phyloP scores from a whole-genome alignment of 2,329 filamentous ascomycete species.

The Penicillium sp. region DNA sequence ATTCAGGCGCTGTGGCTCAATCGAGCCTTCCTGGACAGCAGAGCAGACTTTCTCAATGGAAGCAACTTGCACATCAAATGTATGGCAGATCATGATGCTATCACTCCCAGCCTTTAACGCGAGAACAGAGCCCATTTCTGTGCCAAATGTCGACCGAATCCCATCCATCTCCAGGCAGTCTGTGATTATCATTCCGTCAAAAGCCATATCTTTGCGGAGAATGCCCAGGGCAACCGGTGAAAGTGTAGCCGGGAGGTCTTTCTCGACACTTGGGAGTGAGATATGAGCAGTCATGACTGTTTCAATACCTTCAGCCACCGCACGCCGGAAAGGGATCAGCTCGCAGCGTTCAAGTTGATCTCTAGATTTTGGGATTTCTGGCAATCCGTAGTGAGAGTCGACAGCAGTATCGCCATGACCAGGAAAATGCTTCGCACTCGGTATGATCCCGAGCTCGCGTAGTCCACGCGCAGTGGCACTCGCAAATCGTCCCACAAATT shows the following conservation, averaged over 20 bases:
- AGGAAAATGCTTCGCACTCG: slow-evolving; percentile 45
- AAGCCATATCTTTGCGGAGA: slow-evolving; percentile 40
- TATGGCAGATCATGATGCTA: slow-evolving; percentile 45
- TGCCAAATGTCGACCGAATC: slow-evolving; percentile 39
- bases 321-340: slow-evolving; percentile 42
- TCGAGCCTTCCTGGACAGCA: slow-evolving; percentile 33
- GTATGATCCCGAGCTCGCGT: slow-evolving; percentile 36
- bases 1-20: slow-evolving; percentile 30
- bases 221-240: slow-evolving; percentile 36
- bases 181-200: slow-evolving; percentile 42
- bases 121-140: slow-evolving; percentile 39
- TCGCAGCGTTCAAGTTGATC: slow-evolving; percentile 39
- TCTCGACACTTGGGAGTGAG: slow-evolving; percentile 34
- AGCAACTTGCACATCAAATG: slow-evolving; percentile 37
- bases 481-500: slow-evolving; percentile 40
- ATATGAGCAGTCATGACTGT: slow-evolving; percentile 45
- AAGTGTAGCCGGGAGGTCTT: slow-evolving; percentile 38
- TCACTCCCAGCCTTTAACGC: slow-evolving; percentile 43
- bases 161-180: slow-evolving; percentile 46
- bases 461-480: slow-evolving; percentile 37
- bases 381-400: slow-evolving; percentile 42
- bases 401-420: slow-evolving; percentile 44
- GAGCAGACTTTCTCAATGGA: slow-evolving; percentile 38
- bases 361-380: slow-evolving; percentile 36
- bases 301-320: slow-evolving; percentile 39